phyloP scores from a whole-genome alignment of 805 yeast genomes.

The Barnettozyma wickerhamii region DNA sequence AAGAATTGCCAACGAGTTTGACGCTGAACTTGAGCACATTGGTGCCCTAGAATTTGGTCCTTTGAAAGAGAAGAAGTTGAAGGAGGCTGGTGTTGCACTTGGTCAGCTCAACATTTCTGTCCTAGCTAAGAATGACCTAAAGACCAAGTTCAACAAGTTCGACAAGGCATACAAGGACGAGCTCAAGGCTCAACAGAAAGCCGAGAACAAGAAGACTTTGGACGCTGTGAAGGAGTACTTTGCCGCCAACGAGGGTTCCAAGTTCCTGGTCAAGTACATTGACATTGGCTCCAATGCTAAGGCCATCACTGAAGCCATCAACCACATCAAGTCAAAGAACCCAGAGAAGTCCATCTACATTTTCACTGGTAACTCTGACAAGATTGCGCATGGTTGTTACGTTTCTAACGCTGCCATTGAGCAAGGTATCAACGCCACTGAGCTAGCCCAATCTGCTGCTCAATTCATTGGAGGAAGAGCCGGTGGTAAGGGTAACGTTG shows the following conservation, averaged over 20 bases:
- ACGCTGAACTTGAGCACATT: constrained; percentile 52
- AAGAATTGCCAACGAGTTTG: constrained; percentile 72
- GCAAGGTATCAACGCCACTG: constrained; percentile 71
- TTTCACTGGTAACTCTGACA: constrained; percentile 67
- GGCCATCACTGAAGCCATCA: constrained; percentile 90
- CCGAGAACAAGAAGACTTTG: constrained; percentile 75
- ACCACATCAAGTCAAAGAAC: constrained; percentile 70
- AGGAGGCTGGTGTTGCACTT: constrained; percentile 78
- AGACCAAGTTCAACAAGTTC: constrained; percentile 66
- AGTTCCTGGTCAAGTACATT: constrained; percentile 62
- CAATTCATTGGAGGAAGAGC: constrained; percentile 89
- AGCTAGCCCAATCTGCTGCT: constrained; percentile 68
- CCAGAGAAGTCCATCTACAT: constrained; percentile 74
- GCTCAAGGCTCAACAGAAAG: constrained; percentile 80
- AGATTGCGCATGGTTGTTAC: constrained; percentile 95
- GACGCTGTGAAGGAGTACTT: constrained; percentile 75
- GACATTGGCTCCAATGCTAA: constrained; percentile 80
- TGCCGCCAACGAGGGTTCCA: constrained; percentile 43
- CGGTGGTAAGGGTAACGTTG: constrained; percentile 96
- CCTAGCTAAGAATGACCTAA: constrained; percentile 70
- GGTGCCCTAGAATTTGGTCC: constrained; percentile 67
- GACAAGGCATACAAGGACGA: constrained; percentile 90
- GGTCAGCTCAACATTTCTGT: constrained; percentile 82
- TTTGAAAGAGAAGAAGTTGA: constrained; percentile 74
- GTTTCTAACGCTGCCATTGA: constrained; percentile 66